Conservation (phyloP, 2,329 filamentous ascomycete species). For the Annulohypoxylon truncatum region DNA sequence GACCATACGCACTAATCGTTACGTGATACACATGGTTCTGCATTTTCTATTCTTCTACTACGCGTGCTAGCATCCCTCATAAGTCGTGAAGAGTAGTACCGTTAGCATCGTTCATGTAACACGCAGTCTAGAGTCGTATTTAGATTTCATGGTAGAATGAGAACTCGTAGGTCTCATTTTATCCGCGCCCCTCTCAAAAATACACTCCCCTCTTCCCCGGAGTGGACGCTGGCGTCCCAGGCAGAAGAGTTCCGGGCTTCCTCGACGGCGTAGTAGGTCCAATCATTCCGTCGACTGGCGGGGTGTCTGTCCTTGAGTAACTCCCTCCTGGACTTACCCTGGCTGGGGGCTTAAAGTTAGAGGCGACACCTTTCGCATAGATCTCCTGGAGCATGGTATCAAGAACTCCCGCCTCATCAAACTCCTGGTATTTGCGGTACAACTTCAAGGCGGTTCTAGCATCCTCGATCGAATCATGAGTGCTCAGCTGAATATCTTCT, state of each 20-base stretch:
- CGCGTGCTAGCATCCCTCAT: neutral
- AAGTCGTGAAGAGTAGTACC: neutral
- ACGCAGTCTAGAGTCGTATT: neutral
- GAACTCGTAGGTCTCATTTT: neutral
- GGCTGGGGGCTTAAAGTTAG: constrained; percentile 66
- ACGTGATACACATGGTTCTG: neutral
- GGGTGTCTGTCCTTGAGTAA: constrained; percentile 45
- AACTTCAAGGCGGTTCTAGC: constrained; percentile 89
- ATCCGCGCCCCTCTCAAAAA: neutral
- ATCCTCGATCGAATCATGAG: constrained; percentile 96
- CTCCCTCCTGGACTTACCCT: constrained; percentile 41
- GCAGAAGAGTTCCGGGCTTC: constrained; percentile 26
- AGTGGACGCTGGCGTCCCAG: constrained; percentile 30
- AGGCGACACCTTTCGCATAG: constrained; percentile 73
- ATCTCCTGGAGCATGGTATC: constrained; percentile 88
- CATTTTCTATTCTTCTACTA: neutral
- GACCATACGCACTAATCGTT: neutral
- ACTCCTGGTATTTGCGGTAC: constrained; percentile 91
- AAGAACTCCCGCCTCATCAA: constrained; percentile 84
- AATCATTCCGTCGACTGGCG: constrained; percentile 39
- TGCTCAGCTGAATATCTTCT: constrained; percentile 92
- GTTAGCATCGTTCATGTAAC: neutral
- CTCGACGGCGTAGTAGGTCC: constrained; percentile 42
- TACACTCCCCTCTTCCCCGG: constrained; percentile 7
- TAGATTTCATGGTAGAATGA: neutral